Evolutionary conservation across 495 filamentous ascomycete genomes (phyloP), one percentile per base, ranked within the genome.

Genomic region (Penicillium fimorum): DNA sequence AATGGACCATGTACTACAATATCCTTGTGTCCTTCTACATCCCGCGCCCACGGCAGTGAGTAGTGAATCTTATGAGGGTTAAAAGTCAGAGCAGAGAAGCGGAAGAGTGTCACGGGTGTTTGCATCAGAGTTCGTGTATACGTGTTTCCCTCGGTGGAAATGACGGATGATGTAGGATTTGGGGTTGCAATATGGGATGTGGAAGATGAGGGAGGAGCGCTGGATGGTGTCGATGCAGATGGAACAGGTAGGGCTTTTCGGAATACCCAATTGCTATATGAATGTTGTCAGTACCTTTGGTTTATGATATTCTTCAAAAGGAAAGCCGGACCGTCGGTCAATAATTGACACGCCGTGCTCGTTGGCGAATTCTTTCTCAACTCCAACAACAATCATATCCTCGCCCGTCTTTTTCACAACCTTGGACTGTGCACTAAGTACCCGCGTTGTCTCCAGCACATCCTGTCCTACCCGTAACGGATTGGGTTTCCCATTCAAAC

Each of bases 41-140:
- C 70, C 4, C 74, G 70, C 13, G 79, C 79, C 84, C 84, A 87
- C 4, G 76, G 70, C 3, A 72, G 65, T 35, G 84, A 84, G 64
- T 87, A 89, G 63, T 90, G 87, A 40, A 90, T 90, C 66, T 83
- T 87, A 61, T 89, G 87, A 0, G 77, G 82, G 56, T 89, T 90
- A 67, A 87, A 89, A 3, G 86, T 90, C 22, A 91, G 67, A 0
- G 87, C 87, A 0, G 84, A 87, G 73, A 90, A 90, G 4, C 86
- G 79, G 66, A 89, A 89, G 8, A 90, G 77, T 0, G 80, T 79
- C 5, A 80, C 76, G 3, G 79, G 72, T 0, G 84, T 83, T 65
- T 82, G 83, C 13, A 64, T 57, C 43, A 84, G 70, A 11, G 79
- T 76, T n/a, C 76, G 69, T 35, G 64, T 71, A 53, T 74, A 66